Conservation (phyloP, 129 eudicot genomes). For the Saussurea involucrata region DNA sequence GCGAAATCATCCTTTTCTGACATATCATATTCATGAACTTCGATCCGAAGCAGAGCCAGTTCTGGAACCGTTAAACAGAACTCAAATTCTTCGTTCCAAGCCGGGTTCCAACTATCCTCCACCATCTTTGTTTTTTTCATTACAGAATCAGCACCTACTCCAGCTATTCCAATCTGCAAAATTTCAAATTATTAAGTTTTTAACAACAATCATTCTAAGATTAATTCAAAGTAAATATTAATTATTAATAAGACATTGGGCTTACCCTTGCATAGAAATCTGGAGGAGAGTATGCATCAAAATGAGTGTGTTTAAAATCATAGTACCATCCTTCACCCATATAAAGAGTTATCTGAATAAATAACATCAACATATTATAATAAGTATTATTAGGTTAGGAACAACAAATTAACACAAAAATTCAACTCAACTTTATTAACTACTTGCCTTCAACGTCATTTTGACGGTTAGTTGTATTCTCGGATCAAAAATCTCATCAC, state of each 20-base stretch:
- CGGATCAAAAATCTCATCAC: constrained; percentile 62
- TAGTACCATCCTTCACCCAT: constrained; percentile 96
- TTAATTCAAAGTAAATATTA: neutral
- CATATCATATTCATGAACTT: constrained; percentile 81
- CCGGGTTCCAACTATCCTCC: constrained; percentile 83
- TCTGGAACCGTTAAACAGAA: constrained; percentile 75
- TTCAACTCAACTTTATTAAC: neutral
- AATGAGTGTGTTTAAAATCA: constrained; percentile 73
- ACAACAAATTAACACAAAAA: neutral
- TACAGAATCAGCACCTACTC: constrained; percentile 58
- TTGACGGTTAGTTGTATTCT: constrained; percentile 37
- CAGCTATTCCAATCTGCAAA: constrained; percentile 77
- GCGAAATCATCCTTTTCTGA: constrained; percentile 85
- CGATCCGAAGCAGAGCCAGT: constrained; percentile 72
- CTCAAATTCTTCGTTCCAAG: constrained; percentile 79
- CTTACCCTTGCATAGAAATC: constrained; percentile 90
- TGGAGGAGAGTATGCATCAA: constrained; percentile 85
- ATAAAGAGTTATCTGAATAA: constrained; percentile 61
- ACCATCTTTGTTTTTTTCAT: constrained; percentile 74
- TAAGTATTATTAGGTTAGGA: neutral
- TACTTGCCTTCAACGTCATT: constrained; percentile 60
- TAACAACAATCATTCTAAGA: neutral
- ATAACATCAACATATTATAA: constrained; percentile 4
- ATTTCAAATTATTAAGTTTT: neutral
- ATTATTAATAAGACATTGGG: neutral